Evolutionary conservation across 1,139 yeast genomes (phyloP), one percentile per base, ranked within the genome.

Genomic region (Protomyces macrosporus): DNA sequence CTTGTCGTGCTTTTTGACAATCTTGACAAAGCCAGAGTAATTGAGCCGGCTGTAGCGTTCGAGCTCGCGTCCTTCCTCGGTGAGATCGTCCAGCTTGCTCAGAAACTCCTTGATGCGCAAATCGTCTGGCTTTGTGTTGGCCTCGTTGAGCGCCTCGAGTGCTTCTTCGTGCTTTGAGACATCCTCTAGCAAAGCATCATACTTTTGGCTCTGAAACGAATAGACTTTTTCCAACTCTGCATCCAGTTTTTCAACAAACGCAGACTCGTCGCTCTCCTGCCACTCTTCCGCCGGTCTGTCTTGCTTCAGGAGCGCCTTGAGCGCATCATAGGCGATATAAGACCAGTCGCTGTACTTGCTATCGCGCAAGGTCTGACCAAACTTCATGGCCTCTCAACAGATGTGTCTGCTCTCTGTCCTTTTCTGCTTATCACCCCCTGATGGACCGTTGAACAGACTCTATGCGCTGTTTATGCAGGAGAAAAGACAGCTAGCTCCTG

Each of bases 1-100:
- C 65, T 97, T 83, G 76, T 93, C 98, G 73, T 93, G 98, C 76
- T 91, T 93, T 78, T 93, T 91, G 69, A 91, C 97, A 70, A 93
- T 89, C 74, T 93, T 93, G 72, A 86, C 82, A 76, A 93, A 93
- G 3, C 98, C 98, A 32, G 98, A 91, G 77, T 87, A 93, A 75
- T 93, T 93, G 70, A 91, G 77, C 72, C 98, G 82, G 61, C 95
- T 87, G 76, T 93, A 93, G 72, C 84, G 89, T 73, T 91, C 97
- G 72, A 93, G 80, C 72, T 90, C 93, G 70, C 88, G 90, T 12
- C 98, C 90, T 69, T 83, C 80, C 30, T 84, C 82, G 66, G 93
- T 79, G 57, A 86, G 78, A 66, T 84, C 85, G 72, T 93, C 98
- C 71, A 93, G 80, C 66, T 83, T 82, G 7, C 32, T 16, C 10